A percentile compares a stretch with the other conserved stretches of the same genome.
phyloP scores from a whole-genome alignment of 2,329 filamentous ascomycete genomes.

The Paraphaeosphaeria sporulosa region DNA sequence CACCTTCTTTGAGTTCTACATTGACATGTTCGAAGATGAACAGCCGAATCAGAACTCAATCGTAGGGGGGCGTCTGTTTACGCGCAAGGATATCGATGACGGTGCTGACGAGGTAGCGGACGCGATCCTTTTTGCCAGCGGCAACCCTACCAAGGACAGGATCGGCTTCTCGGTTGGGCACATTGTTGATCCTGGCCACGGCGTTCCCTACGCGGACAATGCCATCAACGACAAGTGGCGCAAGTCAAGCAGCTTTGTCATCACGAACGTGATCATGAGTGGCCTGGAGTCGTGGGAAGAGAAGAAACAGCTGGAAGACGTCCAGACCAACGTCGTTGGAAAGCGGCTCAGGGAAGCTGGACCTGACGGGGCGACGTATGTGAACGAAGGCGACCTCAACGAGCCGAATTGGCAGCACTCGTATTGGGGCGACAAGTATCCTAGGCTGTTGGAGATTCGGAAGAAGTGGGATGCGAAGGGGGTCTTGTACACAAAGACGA shows the following conservation, averaged over 20 bases:
- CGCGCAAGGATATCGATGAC: slow-evolving; percentile 35
- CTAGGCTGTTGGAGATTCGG: slow-evolving; percentile 37
- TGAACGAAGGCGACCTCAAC: slow-evolving; percentile 47
- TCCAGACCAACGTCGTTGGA: slow-evolving; percentile 42
- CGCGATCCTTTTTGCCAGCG: slow-evolving; percentile 33
- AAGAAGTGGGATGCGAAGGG: slow-evolving; percentile 46
- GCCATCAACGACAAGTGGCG: slow-evolving; percentile 46
- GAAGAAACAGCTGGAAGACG: slow-evolving; percentile 35
- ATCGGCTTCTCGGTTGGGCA: slow-evolving; percentile 43
- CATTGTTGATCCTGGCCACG: slow-evolving; percentile 44
- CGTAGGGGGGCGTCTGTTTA: slow-evolving; percentile 45
- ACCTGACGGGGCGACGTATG: slow-evolving; percentile 43
- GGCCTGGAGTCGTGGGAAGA: slow-evolving; percentile 41
- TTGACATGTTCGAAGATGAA: slow-evolving; percentile 48
- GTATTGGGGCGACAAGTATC: slow-evolving; percentile 47
- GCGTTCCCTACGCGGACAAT: slow-evolving; percentile 39
- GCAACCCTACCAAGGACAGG: slow-evolving; percentile 27
- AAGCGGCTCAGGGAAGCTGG: slow-evolving; percentile 39
- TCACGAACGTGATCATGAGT: slow-evolving; percentile 41
- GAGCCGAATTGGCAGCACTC: slow-evolving; percentile 47
- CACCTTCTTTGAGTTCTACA: slow-evolving; percentile 47
- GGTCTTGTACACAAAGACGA: slow-evolving; percentile 45
- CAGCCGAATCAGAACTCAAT: slow-evolving; percentile 36
- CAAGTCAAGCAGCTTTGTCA: slow-evolving; percentile 46
- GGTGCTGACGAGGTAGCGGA: slow-evolving; percentile 35